phyloP scores from a whole-genome alignment of 331 rosid genomes.

The Pyrus hybrid region DNA sequence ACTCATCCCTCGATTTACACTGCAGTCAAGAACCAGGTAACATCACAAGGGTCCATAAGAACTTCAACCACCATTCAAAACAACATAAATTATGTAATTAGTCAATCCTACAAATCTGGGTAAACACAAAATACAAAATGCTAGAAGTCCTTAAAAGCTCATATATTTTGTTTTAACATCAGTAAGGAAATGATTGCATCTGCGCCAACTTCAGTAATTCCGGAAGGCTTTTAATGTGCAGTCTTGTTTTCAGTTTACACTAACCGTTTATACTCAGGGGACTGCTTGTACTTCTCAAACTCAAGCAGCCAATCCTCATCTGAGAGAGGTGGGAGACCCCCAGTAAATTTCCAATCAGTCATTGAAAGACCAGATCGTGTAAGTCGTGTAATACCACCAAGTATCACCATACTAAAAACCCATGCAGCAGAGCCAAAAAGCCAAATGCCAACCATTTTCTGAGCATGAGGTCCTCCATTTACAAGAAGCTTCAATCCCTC shows the following conservation, averaged over 20 bases:
- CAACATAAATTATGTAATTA: neutral
- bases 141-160: neutral
- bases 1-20: conserved; percentile 73
- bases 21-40: conserved; percentile 24
- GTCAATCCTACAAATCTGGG: neutral
- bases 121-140: neutral
- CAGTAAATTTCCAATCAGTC: conserved; percentile 92
- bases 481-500: conserved; percentile 63
- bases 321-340: conserved; percentile 64
- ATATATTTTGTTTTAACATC: neutral
- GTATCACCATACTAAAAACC: conserved; percentile 94
- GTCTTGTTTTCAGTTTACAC: conserved; percentile 13
- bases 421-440: conserved; percentile 78
- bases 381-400: conserved; percentile 78
- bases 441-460: conserved; percentile 77
- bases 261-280: conserved; percentile 84
- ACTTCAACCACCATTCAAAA: neutral
- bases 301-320: conserved; percentile 71
- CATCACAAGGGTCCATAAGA: neutral
- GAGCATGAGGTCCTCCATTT: conserved; percentile 57
- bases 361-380: conserved; percentile 94
- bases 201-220: neutral
- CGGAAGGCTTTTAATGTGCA: neutral
- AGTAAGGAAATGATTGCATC: neutral
- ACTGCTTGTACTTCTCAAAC: conserved; percentile 77